Base-by-base conservation (phyloP, 306 rosid genomes). In the Castanea crenata region DNA sequence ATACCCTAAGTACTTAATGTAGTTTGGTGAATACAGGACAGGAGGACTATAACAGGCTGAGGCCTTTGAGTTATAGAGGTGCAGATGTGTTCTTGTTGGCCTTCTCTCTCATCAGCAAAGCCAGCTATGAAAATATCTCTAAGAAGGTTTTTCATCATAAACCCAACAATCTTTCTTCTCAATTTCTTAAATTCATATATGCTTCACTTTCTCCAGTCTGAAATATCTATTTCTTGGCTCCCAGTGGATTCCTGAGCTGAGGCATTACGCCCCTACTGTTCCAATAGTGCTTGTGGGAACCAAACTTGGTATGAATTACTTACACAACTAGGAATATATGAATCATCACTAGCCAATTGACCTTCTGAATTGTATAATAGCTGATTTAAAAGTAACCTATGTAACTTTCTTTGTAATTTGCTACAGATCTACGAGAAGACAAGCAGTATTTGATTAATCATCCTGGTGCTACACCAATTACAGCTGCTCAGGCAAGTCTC, bases 31-130 rank as follows among this genome's bases (percentile, higher is more conserved):
- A 61, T 83, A 76, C 87, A 94, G 98, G 98, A 38, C 98, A 94
- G 70, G 97, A 94, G 81, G 97, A 92, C 80, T 94, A 94, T 76
- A 94, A 94, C 74, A 88, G 97, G 91, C 92, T 94, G 67, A 89
- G 98, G 92, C 98, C 98, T 63, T 83, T 94, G 84, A 94, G 97
- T 79, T 94, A 92, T 65, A 94, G 98, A 84, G 98, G 97, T 73
- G 94, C 97, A 59, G 97, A 94, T 87, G 97, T 94, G 87, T 94
- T 94, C 83, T 86, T 94, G 86, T 74, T 94, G 67, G 98, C 97
- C 23, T 94, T 94, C 82, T 94, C 98, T 75, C 94, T 94, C 62
- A 90, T 94, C 71, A 94, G 97, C 90, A 92, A 83, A 91, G 98
- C 97, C 80, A 94, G 97, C 89, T 94, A 91, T 69, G 98, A 94